phyloP scores from a whole-genome alignment of 495 filamentous ascomycete genomes.

The Sporormia fimetaria region DNA sequence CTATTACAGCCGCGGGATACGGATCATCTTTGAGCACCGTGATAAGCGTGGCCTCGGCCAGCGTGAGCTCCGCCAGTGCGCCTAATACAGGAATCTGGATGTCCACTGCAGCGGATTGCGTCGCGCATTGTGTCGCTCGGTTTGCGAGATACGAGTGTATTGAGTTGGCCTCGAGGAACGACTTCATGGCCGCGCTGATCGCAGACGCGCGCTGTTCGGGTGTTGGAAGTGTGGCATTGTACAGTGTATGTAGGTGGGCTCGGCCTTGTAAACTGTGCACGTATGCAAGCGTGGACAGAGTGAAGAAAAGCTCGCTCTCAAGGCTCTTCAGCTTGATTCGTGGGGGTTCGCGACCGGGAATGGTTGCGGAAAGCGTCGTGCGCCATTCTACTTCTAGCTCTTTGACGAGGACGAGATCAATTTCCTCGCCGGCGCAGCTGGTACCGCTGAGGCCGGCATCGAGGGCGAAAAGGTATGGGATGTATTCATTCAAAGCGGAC shows the following conservation, averaged over 20 bases:
- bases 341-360: conserved; percentile 47
- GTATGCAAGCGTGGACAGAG: conserved; percentile 63
- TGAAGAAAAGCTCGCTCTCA: conserved; percentile 73
- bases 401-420: conserved; percentile 51
- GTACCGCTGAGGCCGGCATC: conserved; percentile 52
- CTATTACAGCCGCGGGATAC: conserved; percentile 66
- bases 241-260: conserved; percentile 41
- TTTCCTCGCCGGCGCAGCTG: conserved; percentile 42
- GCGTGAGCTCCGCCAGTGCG: conserved; percentile 59
- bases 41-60: conserved; percentile 80
- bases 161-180: conserved; percentile 67
- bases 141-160: conserved; percentile 57
- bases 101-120: conserved; percentile 39
- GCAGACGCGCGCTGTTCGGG: conserved; percentile 54
- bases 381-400: conserved; percentile 68
- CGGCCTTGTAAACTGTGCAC: conserved; percentile 61
- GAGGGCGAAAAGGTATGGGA: conserved; percentile 67
- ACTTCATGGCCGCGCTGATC: conserved; percentile 62
- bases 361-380: conserved; percentile 50
- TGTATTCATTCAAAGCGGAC: conserved; percentile 56
- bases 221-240: conserved; percentile 49
- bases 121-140: conserved; percentile 33
- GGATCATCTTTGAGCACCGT: conserved; percentile 89
- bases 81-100: conserved; percentile 53
- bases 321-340: conserved; percentile 60